A percentile compares a stretch with the other conserved stretches of the same genome.
Conservation (phyloP, 164 flowering plant genomes). For the Vitis rupestris region DNA sequence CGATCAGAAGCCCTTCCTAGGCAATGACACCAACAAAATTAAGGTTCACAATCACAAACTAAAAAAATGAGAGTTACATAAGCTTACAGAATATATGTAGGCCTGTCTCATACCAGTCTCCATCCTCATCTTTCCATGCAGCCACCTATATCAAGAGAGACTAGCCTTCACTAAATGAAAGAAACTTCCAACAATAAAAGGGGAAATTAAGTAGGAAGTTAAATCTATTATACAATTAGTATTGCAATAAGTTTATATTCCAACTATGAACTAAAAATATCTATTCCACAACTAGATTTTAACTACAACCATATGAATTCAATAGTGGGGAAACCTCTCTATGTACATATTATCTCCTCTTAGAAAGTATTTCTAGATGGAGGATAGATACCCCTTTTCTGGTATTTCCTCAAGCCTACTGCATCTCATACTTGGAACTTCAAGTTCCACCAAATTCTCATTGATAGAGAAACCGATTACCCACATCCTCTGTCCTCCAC, state of each 20-base stretch:
- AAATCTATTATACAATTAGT: background rate
- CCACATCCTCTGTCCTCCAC: too few species aligned
- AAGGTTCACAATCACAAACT: too few species aligned
- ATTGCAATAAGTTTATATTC: background rate
- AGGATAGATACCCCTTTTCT: too few species aligned
- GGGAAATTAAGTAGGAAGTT: background rate
- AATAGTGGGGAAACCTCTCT: too few species aligned
- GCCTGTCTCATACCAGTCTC: constrained; percentile 99
- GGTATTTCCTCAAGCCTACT: too few species aligned
- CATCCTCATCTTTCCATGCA: constrained; percentile 97
- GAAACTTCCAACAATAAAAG: background rate
- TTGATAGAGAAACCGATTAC: too few species aligned
- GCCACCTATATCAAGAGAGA: constrained; percentile 56
- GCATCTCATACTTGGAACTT: too few species aligned
- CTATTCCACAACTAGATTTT: too few species aligned
- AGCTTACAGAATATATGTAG: constrained; percentile 95
- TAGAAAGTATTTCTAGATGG: too few species aligned
- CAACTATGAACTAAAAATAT: background rate
- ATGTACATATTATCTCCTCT: too few species aligned
- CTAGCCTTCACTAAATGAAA: background rate
- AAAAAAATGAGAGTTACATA: background rate
- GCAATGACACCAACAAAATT: background rate
- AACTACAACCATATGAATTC: too few species aligned
- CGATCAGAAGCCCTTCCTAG: background rate
- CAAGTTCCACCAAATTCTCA: too few species aligned